These are phyloP conservation scores for Dalbergia oliveri DNA, from an alignment of 306 rosid genomes.

Conservation along the genomic window DNA sequence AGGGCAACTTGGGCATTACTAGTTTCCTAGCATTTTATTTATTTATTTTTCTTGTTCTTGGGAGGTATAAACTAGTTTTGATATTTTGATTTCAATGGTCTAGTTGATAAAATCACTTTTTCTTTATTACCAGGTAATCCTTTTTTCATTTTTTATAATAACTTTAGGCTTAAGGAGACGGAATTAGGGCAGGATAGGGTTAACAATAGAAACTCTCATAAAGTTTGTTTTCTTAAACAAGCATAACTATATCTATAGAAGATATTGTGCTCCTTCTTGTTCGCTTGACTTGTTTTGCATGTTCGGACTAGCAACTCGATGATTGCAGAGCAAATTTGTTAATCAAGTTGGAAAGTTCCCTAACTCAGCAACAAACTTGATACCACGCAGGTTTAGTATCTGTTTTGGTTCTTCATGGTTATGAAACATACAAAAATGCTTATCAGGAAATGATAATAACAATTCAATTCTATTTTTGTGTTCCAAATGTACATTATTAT, in stretches of 20 bases:
- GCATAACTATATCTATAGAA: neutral
- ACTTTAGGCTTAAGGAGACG: slow-evolving; percentile 87
- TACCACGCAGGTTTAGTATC: slow-evolving; percentile 77
- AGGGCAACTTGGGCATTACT: neutral
- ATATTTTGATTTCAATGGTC: slow-evolving; percentile 9
- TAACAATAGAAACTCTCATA: slow-evolving; percentile 73
- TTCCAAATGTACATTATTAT: too few relatives aligned
- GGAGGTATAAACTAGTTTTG: neutral
- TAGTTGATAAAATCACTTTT: neutral
- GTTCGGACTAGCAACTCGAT: slow-evolving; percentile 65
- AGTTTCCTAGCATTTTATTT: neutral
- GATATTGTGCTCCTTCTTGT: neutral
- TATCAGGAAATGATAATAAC: neutral
- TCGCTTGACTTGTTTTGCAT: slow-evolving; percentile 26
- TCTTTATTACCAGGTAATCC: neutral
- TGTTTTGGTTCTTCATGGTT: slow-evolving; percentile 9
- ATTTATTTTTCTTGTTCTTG: neutral
- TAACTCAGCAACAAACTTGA: slow-evolving; percentile 78
- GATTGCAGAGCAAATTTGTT: slow-evolving; percentile 73
- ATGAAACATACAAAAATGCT: slow-evolving; percentile 4
- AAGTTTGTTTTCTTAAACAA: slow-evolving; percentile 57
- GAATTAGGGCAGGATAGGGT: slow-evolving; percentile 91
- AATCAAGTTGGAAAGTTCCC: slow-evolving; percentile 75
- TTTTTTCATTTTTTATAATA: slow-evolving; percentile 5
- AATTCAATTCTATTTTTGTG: too few relatives aligned